phyloP scores from a whole-genome alignment of 2,329 filamentous ascomycete species.

The Phialophora macrospora region DNA sequence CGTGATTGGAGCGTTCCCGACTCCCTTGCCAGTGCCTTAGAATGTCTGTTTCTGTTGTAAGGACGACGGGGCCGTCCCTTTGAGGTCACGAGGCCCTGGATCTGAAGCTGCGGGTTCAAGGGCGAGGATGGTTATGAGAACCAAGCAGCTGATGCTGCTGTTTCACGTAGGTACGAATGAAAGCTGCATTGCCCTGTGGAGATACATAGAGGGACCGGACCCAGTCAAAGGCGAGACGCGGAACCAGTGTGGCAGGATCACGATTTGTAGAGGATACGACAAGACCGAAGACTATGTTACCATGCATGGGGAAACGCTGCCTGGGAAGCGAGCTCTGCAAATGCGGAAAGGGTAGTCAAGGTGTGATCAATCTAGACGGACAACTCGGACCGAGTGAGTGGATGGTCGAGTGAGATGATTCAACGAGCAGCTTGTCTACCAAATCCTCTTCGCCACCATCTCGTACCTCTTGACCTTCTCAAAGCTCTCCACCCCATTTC shows the following conservation, averaged over 20 bases:
- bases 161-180: not conserved
- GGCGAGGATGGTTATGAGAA: not conserved
- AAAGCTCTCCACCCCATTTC: slow-evolving; percentile 61
- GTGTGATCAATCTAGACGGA: not conserved
- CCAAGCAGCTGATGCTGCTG: not conserved
- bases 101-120: not conserved
- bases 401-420: not conserved
- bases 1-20: not conserved
- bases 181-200: not conserved
- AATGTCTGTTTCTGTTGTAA: not conserved
- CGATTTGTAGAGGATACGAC: not conserved
- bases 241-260: not conserved
- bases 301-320: not conserved
- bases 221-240: not conserved
- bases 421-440: slow-evolving; percentile 59
- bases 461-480: slow-evolving; percentile 79
- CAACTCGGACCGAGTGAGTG: not conserved
- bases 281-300: not conserved
- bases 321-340: not conserved
- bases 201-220: not conserved
- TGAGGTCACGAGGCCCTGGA: not conserved
- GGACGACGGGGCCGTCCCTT: not conserved
- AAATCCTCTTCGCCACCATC: slow-evolving; percentile 96
- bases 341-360: not conserved
- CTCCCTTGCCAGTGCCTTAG: not conserved